Base-by-base conservation (phyloP, 495 filamentous ascomycete genomes). In the Penicillium psychrofluorescens region DNA sequence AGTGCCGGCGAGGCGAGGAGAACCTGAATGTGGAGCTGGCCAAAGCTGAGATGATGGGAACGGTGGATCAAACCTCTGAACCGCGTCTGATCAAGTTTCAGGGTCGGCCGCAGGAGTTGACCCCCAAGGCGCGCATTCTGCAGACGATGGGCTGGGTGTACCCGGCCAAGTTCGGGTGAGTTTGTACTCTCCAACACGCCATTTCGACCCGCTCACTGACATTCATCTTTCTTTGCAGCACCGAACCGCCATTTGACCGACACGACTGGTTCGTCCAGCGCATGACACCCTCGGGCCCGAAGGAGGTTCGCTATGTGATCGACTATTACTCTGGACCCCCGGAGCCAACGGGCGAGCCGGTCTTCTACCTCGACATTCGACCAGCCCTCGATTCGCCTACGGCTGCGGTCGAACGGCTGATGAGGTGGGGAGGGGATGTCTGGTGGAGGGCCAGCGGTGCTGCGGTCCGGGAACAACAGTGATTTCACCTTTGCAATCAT, bases 321-420 rank as follows among this genome's bases (percentile, higher is more conserved):
- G 92, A 99, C 58, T 99, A 97, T 63, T 99, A 99, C 64, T 84
- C 84, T 7, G 94, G 80, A 0, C 80, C 83, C 12, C 84, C 86
- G 0, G 92, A 98, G 51, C 82, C 86, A 4, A 89, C 81, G 0
- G 92, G 92, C 2, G 89, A 95, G 55, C 90, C 92, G 2, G 90
- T 97, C 7, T 99, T 99, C 69, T 97, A 82, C 58, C 77, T 99
- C 37, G 92, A 99, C 62, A 94, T 99, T n/a, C 76, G 92, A 45
- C 92, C 92, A 10, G 92, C 92, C 9, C 54, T 95, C n/a, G 90
- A 95, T 54, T 73, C 78, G 4, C 90, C 89, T 2, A 86, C 77
- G 0, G 80, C 80, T 9, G 87, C 87, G 29, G 80, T 81, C 15
- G 94, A 97, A 72, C 77, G 94, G 42, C 59, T 89, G 47, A 75